Percentiles rank a stretch among this genome's conserved stretches.
These are phyloP conservation scores for Pythium plurisporium DNA, from an alignment of 352 stramenopile genomes.

Conservation along the genomic window DNA sequence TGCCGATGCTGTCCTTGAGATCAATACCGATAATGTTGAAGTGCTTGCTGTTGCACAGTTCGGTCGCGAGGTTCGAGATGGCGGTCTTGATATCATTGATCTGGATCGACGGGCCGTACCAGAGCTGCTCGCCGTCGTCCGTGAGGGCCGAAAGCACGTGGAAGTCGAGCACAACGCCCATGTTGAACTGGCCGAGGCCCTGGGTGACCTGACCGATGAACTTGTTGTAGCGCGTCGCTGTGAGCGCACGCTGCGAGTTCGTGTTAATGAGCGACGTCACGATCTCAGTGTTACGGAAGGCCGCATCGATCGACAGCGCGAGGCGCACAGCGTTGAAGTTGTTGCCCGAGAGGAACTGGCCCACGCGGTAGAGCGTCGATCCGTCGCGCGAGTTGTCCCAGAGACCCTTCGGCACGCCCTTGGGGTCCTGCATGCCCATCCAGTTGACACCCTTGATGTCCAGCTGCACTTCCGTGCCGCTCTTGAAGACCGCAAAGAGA, in stretches of 20 bases:
- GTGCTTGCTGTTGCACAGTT: constrained; percentile 74
- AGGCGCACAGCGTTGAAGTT: constrained; percentile 81
- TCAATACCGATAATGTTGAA: constrained; percentile 86
- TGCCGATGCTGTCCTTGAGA: constrained; percentile 66
- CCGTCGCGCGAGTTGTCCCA: constrained; percentile 82
- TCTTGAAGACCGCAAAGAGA: constrained; percentile 55
- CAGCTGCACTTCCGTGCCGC: constrained; percentile 54
- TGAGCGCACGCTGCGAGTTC: constrained; percentile 78
- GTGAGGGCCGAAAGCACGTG: constrained; percentile 54
- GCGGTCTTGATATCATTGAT: constrained; percentile 69
- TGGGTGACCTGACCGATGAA: constrained; percentile 57
- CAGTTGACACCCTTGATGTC: constrained; percentile 87
- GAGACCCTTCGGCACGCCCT: constrained; percentile 66
- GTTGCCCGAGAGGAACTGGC: constrained; percentile 67
- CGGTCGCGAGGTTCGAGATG: constrained; percentile 66
- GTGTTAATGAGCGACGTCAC: constrained; percentile 70
- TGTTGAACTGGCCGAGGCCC: constrained; percentile 68
- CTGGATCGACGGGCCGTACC: constrained; percentile 75
- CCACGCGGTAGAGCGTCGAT: constrained; percentile 72
- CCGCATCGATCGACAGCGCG: constrained; percentile 65
- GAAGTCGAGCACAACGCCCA: constrained; percentile 79
- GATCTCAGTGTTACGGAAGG: constrained; percentile 62
- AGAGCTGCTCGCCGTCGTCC: constrained; percentile 41
- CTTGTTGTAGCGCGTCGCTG: constrained; percentile 59
- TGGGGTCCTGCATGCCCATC: constrained; percentile 73